phyloP scores from a whole-genome alignment of 1,284 basidiomycete genomes.

The Cryptococcus sp. region DNA sequence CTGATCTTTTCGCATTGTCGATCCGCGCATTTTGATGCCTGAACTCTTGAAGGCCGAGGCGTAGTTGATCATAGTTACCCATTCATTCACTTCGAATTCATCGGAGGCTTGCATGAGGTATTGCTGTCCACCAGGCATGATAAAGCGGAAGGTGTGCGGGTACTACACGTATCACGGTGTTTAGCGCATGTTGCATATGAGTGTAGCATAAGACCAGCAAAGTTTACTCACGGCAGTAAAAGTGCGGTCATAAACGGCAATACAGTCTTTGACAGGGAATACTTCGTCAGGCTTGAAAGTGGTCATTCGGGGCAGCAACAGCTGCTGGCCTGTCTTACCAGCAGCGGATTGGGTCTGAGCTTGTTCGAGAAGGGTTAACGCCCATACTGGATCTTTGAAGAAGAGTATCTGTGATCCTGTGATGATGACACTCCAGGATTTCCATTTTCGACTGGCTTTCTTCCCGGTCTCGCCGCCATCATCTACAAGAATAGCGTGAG shows the following conservation, averaged over 20 bases:
- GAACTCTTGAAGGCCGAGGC: constrained; percentile 86
- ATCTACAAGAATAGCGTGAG: constrained; percentile 54
- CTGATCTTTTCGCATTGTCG: constrained; percentile 67
- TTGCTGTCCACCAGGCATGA: constrained; percentile 69
- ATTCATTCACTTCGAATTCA: constrained; percentile 80
- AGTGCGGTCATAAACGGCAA: constrained; percentile 76
- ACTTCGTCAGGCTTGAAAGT: constrained; percentile 85
- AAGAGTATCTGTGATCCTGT: constrained; percentile 89
- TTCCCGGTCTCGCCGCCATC: constrained; percentile 74
- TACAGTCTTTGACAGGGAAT: constrained; percentile 71
- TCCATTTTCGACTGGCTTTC: constrained; percentile 83
- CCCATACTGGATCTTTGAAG: constrained; percentile 81
- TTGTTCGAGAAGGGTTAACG: constrained; percentile 62
- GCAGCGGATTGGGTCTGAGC: constrained; percentile 39
- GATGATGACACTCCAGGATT: constrained; percentile 77
- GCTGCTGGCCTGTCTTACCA: constrained; percentile 14
- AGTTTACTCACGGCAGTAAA: constrained; percentile 66
- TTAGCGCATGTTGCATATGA: constrained; percentile 7
- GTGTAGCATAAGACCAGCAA: neutral
- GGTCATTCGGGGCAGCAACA: constrained; percentile 59
- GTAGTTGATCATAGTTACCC: constrained; percentile 93
- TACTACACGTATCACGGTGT: constrained; percentile 56
- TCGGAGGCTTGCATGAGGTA: constrained; percentile 75
- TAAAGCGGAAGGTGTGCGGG: constrained; percentile 73
- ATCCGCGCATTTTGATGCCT: constrained; percentile 78